Evolutionary conservation across 257 asterid species (phyloP).

Genomic region (Gardenia jasminoides): DNA sequence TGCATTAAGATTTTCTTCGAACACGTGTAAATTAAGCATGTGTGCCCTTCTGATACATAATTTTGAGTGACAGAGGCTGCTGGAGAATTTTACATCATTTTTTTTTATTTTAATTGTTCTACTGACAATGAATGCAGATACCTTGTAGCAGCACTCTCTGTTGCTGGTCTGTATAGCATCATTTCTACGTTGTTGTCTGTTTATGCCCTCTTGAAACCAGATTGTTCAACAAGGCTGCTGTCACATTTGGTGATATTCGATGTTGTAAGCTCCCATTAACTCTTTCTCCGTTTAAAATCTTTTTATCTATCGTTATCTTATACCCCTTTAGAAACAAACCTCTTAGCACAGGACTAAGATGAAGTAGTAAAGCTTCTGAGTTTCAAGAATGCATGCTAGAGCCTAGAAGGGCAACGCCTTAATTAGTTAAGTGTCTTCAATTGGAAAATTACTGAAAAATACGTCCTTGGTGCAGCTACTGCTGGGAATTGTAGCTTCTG

Average conservation of each 20-base stretch:
- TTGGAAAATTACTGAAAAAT: no score
- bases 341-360: not conserved
- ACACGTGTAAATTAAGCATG: no score
- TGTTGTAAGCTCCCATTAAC: constrained; percentile 34
- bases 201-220: constrained; percentile 34
- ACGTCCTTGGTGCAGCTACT: constrained; percentile 49
- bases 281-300: no score
- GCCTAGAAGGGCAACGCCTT: no score
- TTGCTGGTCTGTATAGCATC: constrained; percentile 38
- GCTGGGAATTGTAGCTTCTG: constrained; percentile 72
- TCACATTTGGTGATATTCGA: constrained; percentile 41
- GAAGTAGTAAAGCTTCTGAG: not conserved
- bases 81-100: no score
- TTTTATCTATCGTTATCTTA: no score
- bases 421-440: no score
- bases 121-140: constrained; percentile 42
- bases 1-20: no score
- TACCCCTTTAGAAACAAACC: no score
- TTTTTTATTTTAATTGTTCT: not conserved
- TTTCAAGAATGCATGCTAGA: no score
- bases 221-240: constrained; percentile 24
- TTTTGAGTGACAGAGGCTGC: no score
- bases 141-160: constrained; percentile 42
- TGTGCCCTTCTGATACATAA: no score
- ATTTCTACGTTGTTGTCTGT: constrained; percentile 31